Percentiles rank a stretch among this genome's conserved stretches.
Conservation (phyloP, 129 eudicot genomes). For the Ambrosia artemisiifolia region DNA sequence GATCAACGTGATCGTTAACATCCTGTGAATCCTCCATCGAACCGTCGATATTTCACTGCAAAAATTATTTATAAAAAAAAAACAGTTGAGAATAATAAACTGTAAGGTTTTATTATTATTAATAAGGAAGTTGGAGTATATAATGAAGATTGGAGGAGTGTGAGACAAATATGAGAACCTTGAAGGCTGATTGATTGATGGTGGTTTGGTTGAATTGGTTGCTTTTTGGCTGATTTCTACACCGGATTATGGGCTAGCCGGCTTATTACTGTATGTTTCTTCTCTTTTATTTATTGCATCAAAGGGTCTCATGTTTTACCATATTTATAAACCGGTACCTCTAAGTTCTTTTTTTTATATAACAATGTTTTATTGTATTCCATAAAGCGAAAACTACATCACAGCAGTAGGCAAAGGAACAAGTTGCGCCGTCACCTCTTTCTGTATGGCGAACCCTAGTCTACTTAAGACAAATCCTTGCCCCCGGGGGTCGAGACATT, state of each 20-base stretch:
- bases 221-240: conserved; percentile 24
- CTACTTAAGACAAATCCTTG: no score
- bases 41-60: conserved; percentile 17
- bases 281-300: conserved; percentile 11
- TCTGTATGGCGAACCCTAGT: no score
- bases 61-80: background rate
- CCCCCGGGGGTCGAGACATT: no score
- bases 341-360: background rate
- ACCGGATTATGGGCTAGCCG: conserved; percentile 24
- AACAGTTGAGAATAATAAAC: conserved; percentile 17
- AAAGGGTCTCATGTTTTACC: background rate
- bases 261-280: conserved; percentile 15
- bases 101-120: background rate
- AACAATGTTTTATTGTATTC: no score
- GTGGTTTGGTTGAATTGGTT: conserved; percentile 20
- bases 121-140: background rate
- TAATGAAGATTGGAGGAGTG: background rate
- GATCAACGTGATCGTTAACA: conserved; percentile 23
- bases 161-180: conserved; percentile 20
- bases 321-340: background rate
- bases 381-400: no score
- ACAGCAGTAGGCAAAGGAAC: no score
- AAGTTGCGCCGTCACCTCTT: no score
- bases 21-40: conserved; percentile 35
- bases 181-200: background rate